Conservation (phyloP, 2,329 filamentous ascomycete genomes). For the Polytolypa hystricis region DNA sequence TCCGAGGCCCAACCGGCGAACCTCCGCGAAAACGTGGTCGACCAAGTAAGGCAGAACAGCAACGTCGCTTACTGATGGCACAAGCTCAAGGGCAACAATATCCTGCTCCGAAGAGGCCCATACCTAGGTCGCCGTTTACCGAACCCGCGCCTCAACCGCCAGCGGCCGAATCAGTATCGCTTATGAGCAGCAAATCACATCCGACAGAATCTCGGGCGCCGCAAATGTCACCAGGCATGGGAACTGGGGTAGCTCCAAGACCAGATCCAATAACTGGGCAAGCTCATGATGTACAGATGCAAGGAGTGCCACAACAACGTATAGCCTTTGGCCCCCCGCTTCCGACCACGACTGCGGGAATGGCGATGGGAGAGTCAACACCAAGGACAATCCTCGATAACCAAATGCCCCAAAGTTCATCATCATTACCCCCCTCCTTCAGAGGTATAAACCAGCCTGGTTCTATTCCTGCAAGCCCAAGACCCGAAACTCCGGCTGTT, state of each 20-base stretch:
- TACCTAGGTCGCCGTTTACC: constrained; percentile 4
- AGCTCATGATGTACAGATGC: constrained; percentile 11
- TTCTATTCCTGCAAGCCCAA: constrained; percentile 4
- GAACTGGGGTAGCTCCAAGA: not conserved
- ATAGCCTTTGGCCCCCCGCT: constrained; percentile 7
- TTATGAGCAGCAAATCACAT: not conserved
- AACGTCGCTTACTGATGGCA: constrained; percentile 27
- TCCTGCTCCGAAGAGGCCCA: constrained; percentile 18
- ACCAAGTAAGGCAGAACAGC: constrained; percentile 31
- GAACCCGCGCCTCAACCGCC: too few relatives aligned
- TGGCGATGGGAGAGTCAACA: constrained; percentile 9
- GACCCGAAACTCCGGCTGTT: constrained; percentile 3
- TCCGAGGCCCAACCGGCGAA: constrained; percentile 17
- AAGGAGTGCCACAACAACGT: constrained; percentile 6
- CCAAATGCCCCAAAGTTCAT: constrained; percentile 5
- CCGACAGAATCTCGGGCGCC: too few relatives aligned
- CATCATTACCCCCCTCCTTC: constrained; percentile 6
- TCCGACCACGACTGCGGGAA: constrained; percentile 1
- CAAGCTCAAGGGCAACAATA: constrained; percentile 30
- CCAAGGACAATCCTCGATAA: constrained; percentile 9
- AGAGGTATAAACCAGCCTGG: constrained; percentile 7
- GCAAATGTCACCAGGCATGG: not conserved
- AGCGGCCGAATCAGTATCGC: not conserved
- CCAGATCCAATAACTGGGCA: constrained; percentile 6
- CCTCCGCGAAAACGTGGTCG: constrained; percentile 33